A percentile compares a stretch with the other conserved stretches of the same genome.
Evolutionary conservation across 1,284 basidiomycete genomes (phyloP).

Genomic region (Cerioporus squamosus): DNA sequence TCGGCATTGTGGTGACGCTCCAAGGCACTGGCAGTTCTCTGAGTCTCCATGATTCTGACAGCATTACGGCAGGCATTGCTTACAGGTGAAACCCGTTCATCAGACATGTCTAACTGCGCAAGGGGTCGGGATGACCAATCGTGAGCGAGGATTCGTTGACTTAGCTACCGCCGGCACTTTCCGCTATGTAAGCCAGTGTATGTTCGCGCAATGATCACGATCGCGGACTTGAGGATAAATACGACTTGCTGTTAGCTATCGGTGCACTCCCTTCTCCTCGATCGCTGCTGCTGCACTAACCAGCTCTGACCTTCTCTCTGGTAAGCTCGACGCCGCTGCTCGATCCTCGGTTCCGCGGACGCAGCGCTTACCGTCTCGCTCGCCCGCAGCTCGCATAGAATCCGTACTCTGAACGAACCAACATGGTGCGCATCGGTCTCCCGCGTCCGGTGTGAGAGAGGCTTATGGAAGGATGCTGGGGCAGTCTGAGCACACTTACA

Average conservation of each 20-base stretch:
- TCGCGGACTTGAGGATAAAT: conserved; percentile 21
- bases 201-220: conserved; percentile 25
- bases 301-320: neutral
- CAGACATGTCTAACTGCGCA: neutral
- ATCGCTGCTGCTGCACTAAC: neutral
- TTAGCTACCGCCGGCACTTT: conserved; percentile 21
- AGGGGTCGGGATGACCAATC: neutral
- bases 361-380: neutral
- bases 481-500: conserved; percentile 40
- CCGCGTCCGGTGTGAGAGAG: neutral
- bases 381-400: too few relatives aligned
- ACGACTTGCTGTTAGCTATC: neutral
- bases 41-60: too few relatives aligned
- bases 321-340: neutral
- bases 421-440: conserved; percentile 18
- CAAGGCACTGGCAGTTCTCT: too few relatives aligned
- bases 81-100: neutral
- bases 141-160: neutral
- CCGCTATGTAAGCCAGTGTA: conserved; percentile 9
- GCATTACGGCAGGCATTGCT: neutral
- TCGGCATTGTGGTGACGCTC: neutral
- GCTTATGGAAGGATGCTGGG: neutral
- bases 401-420: neutral
- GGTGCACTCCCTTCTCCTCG: neutral
- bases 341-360: neutral